phyloP scores from a whole-genome alignment of 192 early-diverging fungal genomes.

The Fimicolochytrium jonesii region DNA sequence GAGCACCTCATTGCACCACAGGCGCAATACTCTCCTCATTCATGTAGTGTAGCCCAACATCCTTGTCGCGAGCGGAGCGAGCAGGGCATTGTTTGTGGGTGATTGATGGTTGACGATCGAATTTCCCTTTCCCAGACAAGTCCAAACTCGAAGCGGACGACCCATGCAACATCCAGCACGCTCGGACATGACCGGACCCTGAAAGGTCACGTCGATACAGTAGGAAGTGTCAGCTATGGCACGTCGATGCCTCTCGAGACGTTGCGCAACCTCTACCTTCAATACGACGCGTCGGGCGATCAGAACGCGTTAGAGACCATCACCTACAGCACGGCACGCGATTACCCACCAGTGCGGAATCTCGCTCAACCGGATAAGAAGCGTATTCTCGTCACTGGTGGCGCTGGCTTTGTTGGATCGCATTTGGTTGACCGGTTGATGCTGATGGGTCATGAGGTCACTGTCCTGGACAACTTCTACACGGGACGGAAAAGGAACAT shows the following conservation, averaged over 20 bases:
- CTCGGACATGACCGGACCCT: background rate
- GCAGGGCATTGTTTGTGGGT: too few species aligned
- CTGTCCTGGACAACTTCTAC: slow-evolving; percentile 79
- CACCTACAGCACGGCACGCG: background rate
- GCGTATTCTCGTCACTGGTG: slow-evolving; percentile 78
- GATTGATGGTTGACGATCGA: too few species aligned
- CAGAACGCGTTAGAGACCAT: background rate
- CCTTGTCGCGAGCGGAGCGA: too few species aligned
- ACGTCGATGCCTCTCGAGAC: slow-evolving; percentile 16
- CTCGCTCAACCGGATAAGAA: slow-evolving; percentile 52
- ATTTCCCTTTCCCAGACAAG: too few species aligned
- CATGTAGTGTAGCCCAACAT: too few species aligned
- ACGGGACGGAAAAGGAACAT: slow-evolving; percentile 73
- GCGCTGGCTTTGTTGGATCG: slow-evolving; percentile 84
- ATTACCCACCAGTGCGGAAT: slow-evolving; percentile 56
- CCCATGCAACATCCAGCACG: too few species aligned
- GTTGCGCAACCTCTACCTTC: slow-evolving; percentile 26
- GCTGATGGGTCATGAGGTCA: slow-evolving; percentile 78
- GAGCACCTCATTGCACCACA: too few species aligned
- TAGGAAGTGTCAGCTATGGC: slow-evolving; percentile 13
- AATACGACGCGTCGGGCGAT: slow-evolving; percentile 2
- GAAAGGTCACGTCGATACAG: background rate
- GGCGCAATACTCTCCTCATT: too few species aligned
- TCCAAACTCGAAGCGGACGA: too few species aligned
- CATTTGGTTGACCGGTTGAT: slow-evolving; percentile 78